A percentile compares a stretch with the other conserved stretches of the same genome.
Evolutionary conservation across 2,329 filamentous ascomycete genomes (phyloP).

Genomic region (Diaporthe ilicicola): DNA sequence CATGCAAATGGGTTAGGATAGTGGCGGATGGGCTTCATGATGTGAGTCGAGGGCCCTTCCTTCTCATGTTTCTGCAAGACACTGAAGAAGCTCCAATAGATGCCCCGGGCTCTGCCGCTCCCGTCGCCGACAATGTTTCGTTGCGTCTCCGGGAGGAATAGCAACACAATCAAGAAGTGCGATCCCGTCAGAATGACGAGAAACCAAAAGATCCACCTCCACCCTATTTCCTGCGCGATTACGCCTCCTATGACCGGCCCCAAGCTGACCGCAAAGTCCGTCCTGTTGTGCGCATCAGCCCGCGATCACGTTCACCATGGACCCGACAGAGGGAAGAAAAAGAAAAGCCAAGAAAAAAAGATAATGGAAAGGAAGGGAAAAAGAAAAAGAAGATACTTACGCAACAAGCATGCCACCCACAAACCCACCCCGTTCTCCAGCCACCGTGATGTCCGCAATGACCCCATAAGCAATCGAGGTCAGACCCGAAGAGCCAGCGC

Average conservation of each 20-base stretch:
- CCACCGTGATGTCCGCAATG: neutral
- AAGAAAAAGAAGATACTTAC: too few relatives aligned
- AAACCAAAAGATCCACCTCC: constrained; percentile 51
- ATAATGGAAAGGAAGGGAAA: too few relatives aligned
- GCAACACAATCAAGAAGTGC: constrained; percentile 35
- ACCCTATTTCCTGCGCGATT: constrained; percentile 43
- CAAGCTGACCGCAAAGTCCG: constrained; percentile 29
- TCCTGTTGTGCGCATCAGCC: too few relatives aligned
- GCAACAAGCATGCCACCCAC: neutral
- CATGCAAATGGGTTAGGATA: constrained; percentile 36
- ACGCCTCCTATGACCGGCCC: constrained; percentile 46
- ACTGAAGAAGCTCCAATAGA: constrained; percentile 23
- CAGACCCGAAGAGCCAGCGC: neutral
- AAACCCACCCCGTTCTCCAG: neutral
- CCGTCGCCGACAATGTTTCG: constrained; percentile 45
- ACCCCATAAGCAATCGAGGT: neutral
- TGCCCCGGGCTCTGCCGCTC: neutral
- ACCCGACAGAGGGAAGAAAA: too few relatives aligned
- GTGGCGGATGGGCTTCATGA: neutral
- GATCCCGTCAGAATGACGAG: constrained; percentile 43
- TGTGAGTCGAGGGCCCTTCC: neutral
- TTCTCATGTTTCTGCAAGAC: neutral
- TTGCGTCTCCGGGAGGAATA: constrained; percentile 43
- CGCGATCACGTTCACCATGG: too few relatives aligned
- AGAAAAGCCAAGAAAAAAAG: too few relatives aligned